Evolutionary conservation across 345 rosid genomes (phyloP).

Genomic region (Boechera stricta): DNA sequence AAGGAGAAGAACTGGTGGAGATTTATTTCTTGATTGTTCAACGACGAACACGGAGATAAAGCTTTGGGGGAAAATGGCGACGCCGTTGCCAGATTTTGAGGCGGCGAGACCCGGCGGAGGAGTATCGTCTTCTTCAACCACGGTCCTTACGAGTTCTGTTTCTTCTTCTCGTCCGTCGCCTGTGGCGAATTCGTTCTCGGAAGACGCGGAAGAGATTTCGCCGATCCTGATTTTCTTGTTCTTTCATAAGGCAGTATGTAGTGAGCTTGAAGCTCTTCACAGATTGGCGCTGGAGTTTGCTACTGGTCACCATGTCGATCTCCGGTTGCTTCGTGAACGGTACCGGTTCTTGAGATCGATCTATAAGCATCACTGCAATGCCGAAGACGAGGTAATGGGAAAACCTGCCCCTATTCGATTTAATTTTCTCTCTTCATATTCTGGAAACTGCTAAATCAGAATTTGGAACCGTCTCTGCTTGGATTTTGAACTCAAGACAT

Average conservation of each 20-base stretch:
- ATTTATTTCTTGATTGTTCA: constrained; percentile 24
- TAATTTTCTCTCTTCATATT: constrained; percentile 1
- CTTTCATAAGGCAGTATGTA: constrained; percentile 83
- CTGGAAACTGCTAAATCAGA: constrained; percentile 14
- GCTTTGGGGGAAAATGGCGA: constrained; percentile 61
- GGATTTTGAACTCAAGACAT: constrained; percentile 16
- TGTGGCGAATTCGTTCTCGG: constrained; percentile 43
- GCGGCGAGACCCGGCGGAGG: constrained; percentile 46
- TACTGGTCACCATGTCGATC: constrained; percentile 64
- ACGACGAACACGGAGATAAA: constrained; percentile 34
- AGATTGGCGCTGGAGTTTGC: constrained; percentile 71
- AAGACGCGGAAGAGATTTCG: constrained; percentile 55
- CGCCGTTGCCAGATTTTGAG: constrained; percentile 73
- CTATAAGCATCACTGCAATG: constrained; percentile 80
- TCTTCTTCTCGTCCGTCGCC: constrained; percentile 36
- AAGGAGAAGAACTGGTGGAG: constrained; percentile 2
- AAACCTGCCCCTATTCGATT: constrained; percentile 1
- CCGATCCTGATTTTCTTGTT: constrained; percentile 80
- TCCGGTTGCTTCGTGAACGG: constrained; percentile 60
- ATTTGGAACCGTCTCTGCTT: not conserved
- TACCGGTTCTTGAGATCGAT: constrained; percentile 72
- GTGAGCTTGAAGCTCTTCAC: constrained; percentile 88
- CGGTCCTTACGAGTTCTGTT: constrained; percentile 46
- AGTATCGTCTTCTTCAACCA: constrained; percentile 44
- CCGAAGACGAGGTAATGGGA: constrained; percentile 83